phyloP scores from a whole-genome alignment of 768 basidiomycete genomes.

The Pulveroboletus ravenelii region DNA sequence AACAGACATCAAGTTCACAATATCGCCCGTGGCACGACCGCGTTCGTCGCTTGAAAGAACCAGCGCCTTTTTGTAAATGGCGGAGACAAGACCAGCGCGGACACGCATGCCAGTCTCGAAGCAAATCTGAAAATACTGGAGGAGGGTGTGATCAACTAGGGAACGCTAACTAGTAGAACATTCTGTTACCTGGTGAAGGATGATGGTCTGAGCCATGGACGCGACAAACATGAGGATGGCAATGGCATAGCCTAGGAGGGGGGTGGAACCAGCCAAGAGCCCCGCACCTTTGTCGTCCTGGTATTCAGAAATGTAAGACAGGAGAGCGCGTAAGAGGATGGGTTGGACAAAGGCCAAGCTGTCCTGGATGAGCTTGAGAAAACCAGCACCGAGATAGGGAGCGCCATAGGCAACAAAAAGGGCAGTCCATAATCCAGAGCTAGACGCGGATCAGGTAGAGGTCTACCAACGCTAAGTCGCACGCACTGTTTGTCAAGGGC shows the following conservation, averaged over 20 bases:
- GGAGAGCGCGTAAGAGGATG: slow-evolving; percentile 72
- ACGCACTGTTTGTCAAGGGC: slow-evolving; percentile 64
- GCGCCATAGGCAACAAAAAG: slow-evolving; percentile 75
- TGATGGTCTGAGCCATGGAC: slow-evolving; percentile 72
- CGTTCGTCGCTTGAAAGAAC: slow-evolving; percentile 84
- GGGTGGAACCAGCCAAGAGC: slow-evolving; percentile 28
- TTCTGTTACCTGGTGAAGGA: slow-evolving; percentile 66
- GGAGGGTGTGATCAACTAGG: neutral
- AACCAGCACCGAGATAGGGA: slow-evolving; percentile 59
- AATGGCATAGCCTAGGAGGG: slow-evolving; percentile 69
- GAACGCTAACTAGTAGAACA: neutral
- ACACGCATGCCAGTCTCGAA: slow-evolving; percentile 92
- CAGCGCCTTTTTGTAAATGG: slow-evolving; percentile 83
- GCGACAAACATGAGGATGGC: slow-evolving; percentile 76
- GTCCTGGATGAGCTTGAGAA: slow-evolving; percentile 78
- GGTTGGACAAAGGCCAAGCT: slow-evolving; percentile 81
- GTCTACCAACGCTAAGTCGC: neutral
- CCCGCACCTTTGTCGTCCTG: slow-evolving; percentile 41
- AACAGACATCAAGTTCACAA: slow-evolving; percentile 92
- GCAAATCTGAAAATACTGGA: slow-evolving; percentile 79
- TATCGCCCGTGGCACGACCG: slow-evolving; percentile 79
- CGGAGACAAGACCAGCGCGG: slow-evolving; percentile 79
- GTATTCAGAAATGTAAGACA: slow-evolving; percentile 79
- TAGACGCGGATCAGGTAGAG: slow-evolving; percentile 21
- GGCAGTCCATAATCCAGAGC: slow-evolving; percentile 65